phyloP scores from a whole-genome alignment of 805 yeast species.

The Metschnikowia shivogae region DNA sequence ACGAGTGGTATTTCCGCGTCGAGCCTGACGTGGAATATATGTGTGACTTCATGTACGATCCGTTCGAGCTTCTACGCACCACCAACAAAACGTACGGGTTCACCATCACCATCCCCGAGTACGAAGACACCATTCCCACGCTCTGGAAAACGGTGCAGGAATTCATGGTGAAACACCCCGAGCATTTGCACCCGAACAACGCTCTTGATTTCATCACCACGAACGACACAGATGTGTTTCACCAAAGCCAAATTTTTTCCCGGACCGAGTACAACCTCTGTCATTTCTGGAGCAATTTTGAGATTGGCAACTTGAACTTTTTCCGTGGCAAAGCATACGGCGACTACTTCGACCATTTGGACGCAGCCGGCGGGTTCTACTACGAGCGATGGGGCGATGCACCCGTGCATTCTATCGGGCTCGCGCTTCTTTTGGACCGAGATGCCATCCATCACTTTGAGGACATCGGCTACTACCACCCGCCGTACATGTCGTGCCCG shows the following conservation, averaged over 20 bases:
- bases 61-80: slow-evolving; percentile 40
- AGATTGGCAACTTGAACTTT: slow-evolving; percentile 50
- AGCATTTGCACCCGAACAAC: slow-evolving; percentile 44
- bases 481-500: slow-evolving; percentile 43
- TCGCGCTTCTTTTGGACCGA: slow-evolving; percentile 33
- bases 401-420: slow-evolving; percentile 41
- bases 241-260: slow-evolving; percentile 10
- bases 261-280: slow-evolving; percentile 55
- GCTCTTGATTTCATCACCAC: slow-evolving; percentile 46
- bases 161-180: slow-evolving; percentile 44
- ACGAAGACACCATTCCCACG: slow-evolving; percentile 49
- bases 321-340: slow-evolving; percentile 45
- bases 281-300: slow-evolving; percentile 73
- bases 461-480: slow-evolving; percentile 42
- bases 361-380: slow-evolving; percentile 49
- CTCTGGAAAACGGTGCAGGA: slow-evolving; percentile 47
- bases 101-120: slow-evolving; percentile 47
- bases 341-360: slow-evolving; percentile 43
- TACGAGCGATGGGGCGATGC: slow-evolving; percentile 63
- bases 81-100: slow-evolving; percentile 49
- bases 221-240: slow-evolving; percentile 30
- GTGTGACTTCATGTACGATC: slow-evolving; percentile 57
- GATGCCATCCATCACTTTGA: slow-evolving; percentile 41
- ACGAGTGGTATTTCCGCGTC: slow-evolving; percentile 58
- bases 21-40: slow-evolving; percentile 55